Evolutionary conservation across 352 stramenopile species (phyloP).

Genomic region (Pythium oligandrum): DNA sequence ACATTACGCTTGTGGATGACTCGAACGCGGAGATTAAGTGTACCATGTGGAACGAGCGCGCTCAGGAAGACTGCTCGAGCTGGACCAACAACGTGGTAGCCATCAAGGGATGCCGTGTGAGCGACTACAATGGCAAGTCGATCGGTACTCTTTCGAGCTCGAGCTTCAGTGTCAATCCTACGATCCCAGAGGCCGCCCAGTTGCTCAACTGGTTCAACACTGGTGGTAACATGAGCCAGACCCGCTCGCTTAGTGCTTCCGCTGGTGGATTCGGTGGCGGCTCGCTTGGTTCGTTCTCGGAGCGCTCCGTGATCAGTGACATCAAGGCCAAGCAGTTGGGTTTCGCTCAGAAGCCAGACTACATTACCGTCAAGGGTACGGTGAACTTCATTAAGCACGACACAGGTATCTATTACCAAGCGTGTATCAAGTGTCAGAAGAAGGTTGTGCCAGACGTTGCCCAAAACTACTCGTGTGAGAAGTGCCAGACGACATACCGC

Average conservation of each 20-base stretch:
- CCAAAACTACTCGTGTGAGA: conserved; percentile 95
- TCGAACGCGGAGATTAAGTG: conserved; percentile 94
- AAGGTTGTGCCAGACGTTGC: conserved; percentile 92
- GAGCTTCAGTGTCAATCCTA: conserved; percentile 80
- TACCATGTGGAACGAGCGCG: conserved; percentile 96
- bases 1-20: conserved; percentile 96
- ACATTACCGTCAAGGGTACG: conserved; percentile 93
- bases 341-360: conserved; percentile 95
- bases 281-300: conserved; percentile 72
- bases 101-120: conserved; percentile 94
- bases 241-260: conserved; percentile 73
- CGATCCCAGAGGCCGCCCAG: conserved; percentile 80
- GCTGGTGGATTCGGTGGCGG: conserved; percentile 72
- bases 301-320: conserved; percentile 86
- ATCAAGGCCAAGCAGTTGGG: conserved; percentile 96
- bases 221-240: conserved; percentile 54
- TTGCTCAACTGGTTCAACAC: conserved; percentile 86
- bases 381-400: conserved; percentile 98
- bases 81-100: conserved; percentile 91
- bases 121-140: conserved; percentile 91
- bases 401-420: conserved; percentile 82
- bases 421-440: conserved; percentile 88
- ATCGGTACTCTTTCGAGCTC: conserved; percentile 83
- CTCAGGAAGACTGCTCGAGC: conserved; percentile 77
- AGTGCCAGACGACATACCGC: conserved; percentile 93